These are phyloP conservation scores for Yamadazyma kanchanaburiensis DNA, from an alignment of 1,139 yeast genomes.

Conservation along the genomic window DNA sequence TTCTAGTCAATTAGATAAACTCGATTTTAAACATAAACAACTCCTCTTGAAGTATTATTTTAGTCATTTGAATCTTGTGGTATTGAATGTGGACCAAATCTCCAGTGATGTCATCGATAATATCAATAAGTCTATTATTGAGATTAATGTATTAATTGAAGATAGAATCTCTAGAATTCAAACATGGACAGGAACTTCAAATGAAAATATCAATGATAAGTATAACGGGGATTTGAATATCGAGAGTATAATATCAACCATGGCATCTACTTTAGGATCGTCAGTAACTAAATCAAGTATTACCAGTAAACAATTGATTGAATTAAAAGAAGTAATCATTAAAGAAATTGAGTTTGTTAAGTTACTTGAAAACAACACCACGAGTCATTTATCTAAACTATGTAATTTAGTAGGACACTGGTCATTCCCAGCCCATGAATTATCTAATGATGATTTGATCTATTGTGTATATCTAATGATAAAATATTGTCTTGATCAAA, in stretches of 20 bases:
- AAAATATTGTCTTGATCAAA: constrained; percentile 39
- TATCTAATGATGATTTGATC: constrained; percentile 64
- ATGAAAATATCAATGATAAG: constrained; percentile 23
- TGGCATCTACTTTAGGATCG: constrained; percentile 27
- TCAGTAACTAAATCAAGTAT: constrained; percentile 22
- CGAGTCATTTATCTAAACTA: constrained; percentile 24
- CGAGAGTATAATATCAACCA: constrained; percentile 27
- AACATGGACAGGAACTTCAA: constrained; percentile 57
- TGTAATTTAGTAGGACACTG: constrained; percentile 44
- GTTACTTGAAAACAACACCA: constrained; percentile 23
- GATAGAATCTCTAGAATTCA: constrained; percentile 48
- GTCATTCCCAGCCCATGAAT: constrained; percentile 69
- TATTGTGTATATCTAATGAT: constrained; percentile 60
- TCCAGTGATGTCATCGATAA: not conserved
- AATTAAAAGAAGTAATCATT: constrained; percentile 26
- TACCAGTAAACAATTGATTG: constrained; percentile 21
- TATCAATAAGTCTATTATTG: constrained; percentile 24
- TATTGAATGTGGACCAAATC: constrained; percentile 14
- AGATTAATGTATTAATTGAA: constrained; percentile 24
- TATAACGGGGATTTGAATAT: constrained; percentile 7
- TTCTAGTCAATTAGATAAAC: constrained; percentile 15
- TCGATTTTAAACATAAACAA: constrained; percentile 24
- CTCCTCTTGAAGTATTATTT: constrained; percentile 37
- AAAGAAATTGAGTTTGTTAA: constrained; percentile 37
- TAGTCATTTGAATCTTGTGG: constrained; percentile 40